These are phyloP conservation scores for Candolleomyces aberdarensis DNA, from an alignment of 768 basidiomycete species.

Conservation along the genomic window DNA sequence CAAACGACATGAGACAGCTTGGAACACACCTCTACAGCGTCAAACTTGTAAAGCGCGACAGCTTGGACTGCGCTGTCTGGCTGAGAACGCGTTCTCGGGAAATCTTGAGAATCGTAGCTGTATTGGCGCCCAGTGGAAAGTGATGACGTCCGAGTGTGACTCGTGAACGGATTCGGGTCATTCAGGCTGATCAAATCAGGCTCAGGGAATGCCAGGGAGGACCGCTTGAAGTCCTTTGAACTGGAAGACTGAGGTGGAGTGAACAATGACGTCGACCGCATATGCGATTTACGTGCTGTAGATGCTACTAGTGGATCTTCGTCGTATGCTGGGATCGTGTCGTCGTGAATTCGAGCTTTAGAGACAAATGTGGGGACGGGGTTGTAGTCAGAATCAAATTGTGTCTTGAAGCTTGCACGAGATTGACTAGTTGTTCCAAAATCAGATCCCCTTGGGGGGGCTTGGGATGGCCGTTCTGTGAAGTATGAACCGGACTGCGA, in stretches of 20 bases:
- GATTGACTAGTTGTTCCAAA: background rate
- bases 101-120: slow-evolving; percentile 46
- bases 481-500: slow-evolving; percentile 59
- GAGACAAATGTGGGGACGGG: slow-evolving; percentile 11
- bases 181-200: background rate
- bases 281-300: background rate
- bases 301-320: slow-evolving; percentile 4
- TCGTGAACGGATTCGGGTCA: background rate
- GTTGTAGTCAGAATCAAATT: slow-evolving; percentile 43
- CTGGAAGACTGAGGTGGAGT: background rate
- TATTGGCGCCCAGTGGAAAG: slow-evolving; percentile 9
- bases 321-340: background rate
- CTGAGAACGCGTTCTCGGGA: slow-evolving; percentile 44
- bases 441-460: background rate
- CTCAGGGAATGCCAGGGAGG: background rate
- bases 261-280: slow-evolving; percentile 4
- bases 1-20: background rate
- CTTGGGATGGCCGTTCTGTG: slow-evolving; percentile 13
- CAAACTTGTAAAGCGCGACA: slow-evolving; percentile 71
- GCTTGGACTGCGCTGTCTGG: slow-evolving; percentile 67
- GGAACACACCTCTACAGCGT: slow-evolving; percentile 61
- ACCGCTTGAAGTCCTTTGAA: background rate
- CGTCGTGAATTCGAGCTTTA: background rate
- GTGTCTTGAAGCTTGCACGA: slow-evolving; percentile 32
- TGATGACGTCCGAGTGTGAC: background rate